Conservation (phyloP, 1,284 basidiomycete genomes). For the Bothia castanella region DNA sequence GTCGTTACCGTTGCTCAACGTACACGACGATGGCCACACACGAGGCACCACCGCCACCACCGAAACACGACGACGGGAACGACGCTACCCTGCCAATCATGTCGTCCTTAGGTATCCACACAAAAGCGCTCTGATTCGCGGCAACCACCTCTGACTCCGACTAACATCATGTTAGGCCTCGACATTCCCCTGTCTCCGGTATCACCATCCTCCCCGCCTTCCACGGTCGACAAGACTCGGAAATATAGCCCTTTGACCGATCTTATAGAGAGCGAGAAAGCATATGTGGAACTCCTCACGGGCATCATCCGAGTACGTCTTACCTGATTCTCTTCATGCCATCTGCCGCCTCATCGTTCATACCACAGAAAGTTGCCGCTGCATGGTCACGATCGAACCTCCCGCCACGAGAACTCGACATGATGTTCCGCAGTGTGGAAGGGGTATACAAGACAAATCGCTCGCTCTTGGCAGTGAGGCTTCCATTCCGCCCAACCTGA, state of each 20-base stretch:
- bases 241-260: slow-evolving; percentile 84
- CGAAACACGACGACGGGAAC: slow-evolving; percentile 30
- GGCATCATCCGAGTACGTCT: slow-evolving; percentile 84
- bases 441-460: slow-evolving; percentile 90
- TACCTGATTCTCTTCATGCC: slow-evolving; percentile 3
- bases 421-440: slow-evolving; percentile 93
- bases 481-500: not conserved
- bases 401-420: slow-evolving; percentile 87
- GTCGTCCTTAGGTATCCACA: slow-evolving; percentile 28
- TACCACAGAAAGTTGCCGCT: slow-evolving; percentile 81
- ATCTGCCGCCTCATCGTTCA: slow-evolving; percentile 15
- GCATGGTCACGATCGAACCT: slow-evolving; percentile 96
- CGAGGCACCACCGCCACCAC: slow-evolving; percentile 31
- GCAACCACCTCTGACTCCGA: slow-evolving; percentile 11
- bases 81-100: slow-evolving; percentile 21
- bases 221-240: slow-evolving; percentile 47
- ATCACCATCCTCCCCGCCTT: slow-evolving; percentile 27
- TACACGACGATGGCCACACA: not conserved
- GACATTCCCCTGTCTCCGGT: slow-evolving; percentile 30
- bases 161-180: slow-evolving; percentile 21
- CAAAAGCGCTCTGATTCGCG: slow-evolving; percentile 12
- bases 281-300: slow-evolving; percentile 89
- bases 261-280: slow-evolving; percentile 90
- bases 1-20: not conserved
- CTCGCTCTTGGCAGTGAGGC: slow-evolving; percentile 66